These are phyloP conservation scores for Aspergillus sp. DNA, from an alignment of 2,329 filamentous ascomycete species.

Conservation along the genomic window DNA sequence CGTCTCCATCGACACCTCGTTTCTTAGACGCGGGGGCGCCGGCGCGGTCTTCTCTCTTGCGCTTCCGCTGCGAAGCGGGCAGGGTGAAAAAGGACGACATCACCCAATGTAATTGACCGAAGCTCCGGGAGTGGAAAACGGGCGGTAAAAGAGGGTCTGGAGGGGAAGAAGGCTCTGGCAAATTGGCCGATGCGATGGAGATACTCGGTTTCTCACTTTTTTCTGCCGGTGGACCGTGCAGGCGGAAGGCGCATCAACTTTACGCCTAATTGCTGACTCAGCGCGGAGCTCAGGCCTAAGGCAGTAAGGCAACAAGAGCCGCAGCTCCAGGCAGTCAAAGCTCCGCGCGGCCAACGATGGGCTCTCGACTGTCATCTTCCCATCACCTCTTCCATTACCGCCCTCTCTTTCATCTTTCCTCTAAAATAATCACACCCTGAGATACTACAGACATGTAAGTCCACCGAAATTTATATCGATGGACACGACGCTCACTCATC, in stretches of 20 bases:
- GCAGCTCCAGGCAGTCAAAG: slow-evolving; percentile 45
- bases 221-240: slow-evolving; percentile 38
- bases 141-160: neutral
- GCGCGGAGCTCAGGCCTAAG: slow-evolving; percentile 34
- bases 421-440: neutral
- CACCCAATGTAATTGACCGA: neutral
- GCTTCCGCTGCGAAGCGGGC: slow-evolving; percentile 83
- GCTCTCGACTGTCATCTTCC: slow-evolving; percentile 25
- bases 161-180: neutral
- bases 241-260: slow-evolving; percentile 30
- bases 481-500: slow-evolving; percentile 21
- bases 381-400: slow-evolving; percentile 23
- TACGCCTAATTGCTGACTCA: slow-evolving; percentile 39
- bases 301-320: slow-evolving; percentile 22
- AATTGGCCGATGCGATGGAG: slow-evolving; percentile 1
- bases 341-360: slow-evolving; percentile 40
- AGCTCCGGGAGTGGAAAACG: neutral
- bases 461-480: slow-evolving; percentile 12
- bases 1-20: slow-evolving; percentile 43
- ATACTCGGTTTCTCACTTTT: slow-evolving; percentile 32
- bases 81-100: slow-evolving; percentile 98
- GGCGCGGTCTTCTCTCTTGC: slow-evolving; percentile 67
- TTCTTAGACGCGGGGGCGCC: slow-evolving; percentile 49
- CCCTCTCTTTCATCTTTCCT: slow-evolving; percentile 19
- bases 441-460: slow-evolving; percentile 32